Conservation (phyloP, 116 monocot genomes). For the Iris pallida region DNA sequence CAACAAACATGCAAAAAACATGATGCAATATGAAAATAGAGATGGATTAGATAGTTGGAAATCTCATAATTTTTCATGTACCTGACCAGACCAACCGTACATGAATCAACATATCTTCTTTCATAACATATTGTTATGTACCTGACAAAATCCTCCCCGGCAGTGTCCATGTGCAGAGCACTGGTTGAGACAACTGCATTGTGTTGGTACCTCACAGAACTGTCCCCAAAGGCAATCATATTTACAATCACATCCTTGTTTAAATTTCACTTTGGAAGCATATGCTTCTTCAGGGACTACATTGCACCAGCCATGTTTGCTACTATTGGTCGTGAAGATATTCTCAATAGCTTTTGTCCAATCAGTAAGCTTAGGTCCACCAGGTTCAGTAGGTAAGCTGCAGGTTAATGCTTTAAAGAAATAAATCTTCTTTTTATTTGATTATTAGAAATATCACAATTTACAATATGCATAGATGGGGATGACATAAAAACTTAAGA, state of each 20-base stretch:
- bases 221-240: constrained; percentile 64
- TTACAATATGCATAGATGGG: background rate
- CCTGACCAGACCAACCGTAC: too few species aligned
- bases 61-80: too few species aligned
- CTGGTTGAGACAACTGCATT: constrained; percentile 73
- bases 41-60: background rate
- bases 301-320: constrained; percentile 81
- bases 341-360: constrained; percentile 60
- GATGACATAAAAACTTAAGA: background rate
- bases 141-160: constrained; percentile 87
- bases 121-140: constrained; percentile 7
- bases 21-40: background rate
- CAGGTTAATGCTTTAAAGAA: constrained; percentile 7
- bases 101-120: background rate
- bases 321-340: constrained; percentile 59
- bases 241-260: constrained; percentile 78
- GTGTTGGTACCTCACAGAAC: constrained; percentile 66
- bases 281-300: constrained; percentile 66
- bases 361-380: constrained; percentile 36
- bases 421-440: background rate
- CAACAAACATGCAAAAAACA: background rate
- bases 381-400: constrained; percentile 48
- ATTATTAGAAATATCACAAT: background rate
- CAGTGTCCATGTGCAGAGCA: constrained; percentile 78
- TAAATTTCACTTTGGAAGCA: constrained; percentile 52